These are phyloP conservation scores for Leishmania lainsoni DNA, from an alignment of 208 protist species.

Conservation along the genomic window DNA sequence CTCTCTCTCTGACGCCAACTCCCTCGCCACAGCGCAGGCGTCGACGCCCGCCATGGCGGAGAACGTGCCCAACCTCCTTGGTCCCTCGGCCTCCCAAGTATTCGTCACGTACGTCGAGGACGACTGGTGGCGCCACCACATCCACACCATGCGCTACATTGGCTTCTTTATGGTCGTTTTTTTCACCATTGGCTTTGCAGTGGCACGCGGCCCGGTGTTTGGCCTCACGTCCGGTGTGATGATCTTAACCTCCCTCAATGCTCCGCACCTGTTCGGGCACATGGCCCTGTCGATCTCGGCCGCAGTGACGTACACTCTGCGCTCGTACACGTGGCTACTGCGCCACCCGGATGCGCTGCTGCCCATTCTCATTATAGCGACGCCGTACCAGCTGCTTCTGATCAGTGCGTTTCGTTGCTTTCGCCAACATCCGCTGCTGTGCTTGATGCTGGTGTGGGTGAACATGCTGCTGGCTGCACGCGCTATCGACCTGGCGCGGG, in stretches of 20 bases:
- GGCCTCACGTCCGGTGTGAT: slow-evolving; percentile 54
- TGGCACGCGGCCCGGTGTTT: slow-evolving; percentile 50
- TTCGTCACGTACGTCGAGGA: slow-evolving; percentile 68
- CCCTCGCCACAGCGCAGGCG: background rate
- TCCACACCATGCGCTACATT: slow-evolving; percentile 79
- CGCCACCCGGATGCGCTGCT: slow-evolving; percentile 62
- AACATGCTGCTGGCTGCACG: slow-evolving; percentile 61
- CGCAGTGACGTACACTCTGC: slow-evolving; percentile 43
- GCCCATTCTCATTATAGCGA: slow-evolving; percentile 44
- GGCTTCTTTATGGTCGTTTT: slow-evolving; percentile 52
- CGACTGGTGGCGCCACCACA: slow-evolving; percentile 77
- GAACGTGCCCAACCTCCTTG: background rate
- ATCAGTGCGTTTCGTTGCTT: slow-evolving; percentile 60
- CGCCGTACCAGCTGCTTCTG: slow-evolving; percentile 55
- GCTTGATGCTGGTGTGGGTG: slow-evolving; percentile 53
- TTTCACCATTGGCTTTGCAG: slow-evolving; percentile 31
- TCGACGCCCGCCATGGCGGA: background rate
- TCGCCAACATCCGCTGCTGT: slow-evolving; percentile 41
- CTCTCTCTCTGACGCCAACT: background rate
- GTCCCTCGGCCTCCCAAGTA: slow-evolving; percentile 15
- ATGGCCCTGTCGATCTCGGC: slow-evolving; percentile 54
- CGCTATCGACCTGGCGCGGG: slow-evolving; percentile 70
- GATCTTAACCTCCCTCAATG: slow-evolving; percentile 69
- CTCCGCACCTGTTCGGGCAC: slow-evolving; percentile 71
- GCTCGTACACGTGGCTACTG: slow-evolving; percentile 63